Evolutionary conservation across 2,329 filamentous ascomycete genomes (phyloP), one percentile per base, ranked within the genome.

Genomic region (Metarhizium brunneum): DNA sequence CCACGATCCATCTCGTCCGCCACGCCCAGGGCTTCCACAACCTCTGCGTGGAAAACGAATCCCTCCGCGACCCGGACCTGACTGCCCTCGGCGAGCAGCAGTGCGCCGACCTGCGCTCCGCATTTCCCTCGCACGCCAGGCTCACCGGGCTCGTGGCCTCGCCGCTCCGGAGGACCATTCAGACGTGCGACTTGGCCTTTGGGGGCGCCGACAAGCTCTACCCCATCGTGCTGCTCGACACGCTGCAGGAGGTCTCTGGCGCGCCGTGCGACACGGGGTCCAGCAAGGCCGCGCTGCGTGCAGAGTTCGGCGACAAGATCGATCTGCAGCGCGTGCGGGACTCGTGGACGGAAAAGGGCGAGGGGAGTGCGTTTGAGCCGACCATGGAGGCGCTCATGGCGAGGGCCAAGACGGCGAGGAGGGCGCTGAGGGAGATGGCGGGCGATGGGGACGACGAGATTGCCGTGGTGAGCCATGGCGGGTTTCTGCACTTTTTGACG

Each of bases 1-100:
- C 77, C 30, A 81, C 76, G 47, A 74, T 88, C 61, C 82, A 88
- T 69, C 76, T 87, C 61, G 81, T 90, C 64, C 86, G 87, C 70
- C 87, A 90, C 69, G 87, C 85, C 13, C 77, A 90, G 73, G 91
- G 90, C 71, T 83, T 82, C 67, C 92, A 96, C 79, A 96, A 96
- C 70, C 80, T 94, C 65, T 77, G 65, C 60, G 64, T 75, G 30
- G 85, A 80, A 59, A 90, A 92, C 71, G 86, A 92, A 67, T 66
- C 73, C 58, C 75, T 95, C 45, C 84, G 69, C n/a, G 92, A 96
- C 66, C 91, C 92, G 1, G 75, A 82, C 57, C 80, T 96, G 54
- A 96, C 92, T 1, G 76, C 81, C 0, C 76, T 85, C n/a, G 92
- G 92, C 63, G 77, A 85, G 66, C 65, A 83, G 59, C 90, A 96